phyloP scores from a whole-genome alignment of 805 yeast species.

The Peterozyma toletana region DNA sequence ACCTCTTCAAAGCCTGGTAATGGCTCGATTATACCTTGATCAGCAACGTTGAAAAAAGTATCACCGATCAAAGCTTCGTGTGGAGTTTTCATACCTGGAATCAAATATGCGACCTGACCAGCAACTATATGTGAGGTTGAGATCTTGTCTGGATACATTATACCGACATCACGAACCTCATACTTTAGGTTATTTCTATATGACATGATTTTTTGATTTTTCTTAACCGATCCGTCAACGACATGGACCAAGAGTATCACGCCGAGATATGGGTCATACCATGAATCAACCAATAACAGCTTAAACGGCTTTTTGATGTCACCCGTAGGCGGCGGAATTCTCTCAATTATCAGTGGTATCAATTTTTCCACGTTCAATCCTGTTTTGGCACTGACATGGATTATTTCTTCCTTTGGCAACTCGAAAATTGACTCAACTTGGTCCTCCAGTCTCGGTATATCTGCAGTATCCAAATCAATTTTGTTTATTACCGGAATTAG shows the following conservation, averaged over 20 bases:
- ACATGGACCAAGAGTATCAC: slow-evolving; percentile 80
- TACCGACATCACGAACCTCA: slow-evolving; percentile 89
- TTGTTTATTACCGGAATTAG: slow-evolving; percentile 88
- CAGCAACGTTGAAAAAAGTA: slow-evolving; percentile 62
- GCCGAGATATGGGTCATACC: slow-evolving; percentile 93
- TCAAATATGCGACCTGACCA: slow-evolving; percentile 92
- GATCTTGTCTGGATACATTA: slow-evolving; percentile 86
- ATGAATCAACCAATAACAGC: slow-evolving; percentile 87
- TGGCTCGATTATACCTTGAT: slow-evolving; percentile 52
- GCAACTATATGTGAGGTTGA: slow-evolving; percentile 61
- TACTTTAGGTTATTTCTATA: slow-evolving; percentile 72
- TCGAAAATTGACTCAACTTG: slow-evolving; percentile 86
- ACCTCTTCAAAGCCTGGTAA: slow-evolving; percentile 95
- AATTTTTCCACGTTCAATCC: slow-evolving; percentile 73
- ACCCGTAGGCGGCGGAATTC: slow-evolving; percentile 77
- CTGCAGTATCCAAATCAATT: slow-evolving; percentile 84
- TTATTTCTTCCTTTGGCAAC: slow-evolving; percentile 61
- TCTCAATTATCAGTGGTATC: slow-evolving; percentile 75
- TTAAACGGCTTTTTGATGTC: slow-evolving; percentile 43
- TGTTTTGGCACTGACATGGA: slow-evolving; percentile 88
- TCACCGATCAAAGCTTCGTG: slow-evolving; percentile 88
- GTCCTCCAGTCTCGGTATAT: slow-evolving; percentile 69
- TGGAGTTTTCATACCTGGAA: slow-evolving; percentile 91
- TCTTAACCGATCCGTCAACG: slow-evolving; percentile 73
- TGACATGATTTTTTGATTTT: slow-evolving; percentile 69